These are phyloP conservation scores for Brachypodium distachyon DNA, from an alignment of 202 grass and related monocot species.

Conservation along the genomic window DNA sequence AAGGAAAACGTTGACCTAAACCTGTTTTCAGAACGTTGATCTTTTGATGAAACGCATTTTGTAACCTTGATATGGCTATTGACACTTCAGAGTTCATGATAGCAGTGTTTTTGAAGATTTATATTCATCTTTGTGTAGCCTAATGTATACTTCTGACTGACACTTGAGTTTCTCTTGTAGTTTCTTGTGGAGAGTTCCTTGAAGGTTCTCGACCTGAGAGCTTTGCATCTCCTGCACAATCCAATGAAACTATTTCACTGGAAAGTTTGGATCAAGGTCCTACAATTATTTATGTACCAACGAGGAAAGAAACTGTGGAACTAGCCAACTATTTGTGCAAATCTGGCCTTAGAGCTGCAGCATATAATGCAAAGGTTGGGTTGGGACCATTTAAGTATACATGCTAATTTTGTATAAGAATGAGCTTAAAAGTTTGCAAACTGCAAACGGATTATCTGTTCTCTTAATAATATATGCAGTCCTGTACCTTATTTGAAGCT, in stretches of 20 bases:
- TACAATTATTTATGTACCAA: slow-evolving; percentile 92
- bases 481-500: background rate
- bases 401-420: background rate
- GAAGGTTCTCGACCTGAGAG: slow-evolving; percentile 24
- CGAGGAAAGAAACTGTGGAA: slow-evolving; percentile 75
- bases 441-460: background rate
- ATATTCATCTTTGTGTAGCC: background rate
- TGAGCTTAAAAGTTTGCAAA: background rate
- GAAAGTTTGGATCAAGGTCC: slow-evolving; percentile 53
- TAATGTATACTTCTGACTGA: slow-evolving; percentile 24
- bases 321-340: slow-evolving; percentile 68
- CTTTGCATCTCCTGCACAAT: slow-evolving; percentile 14
- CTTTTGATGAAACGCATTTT: background rate
- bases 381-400: slow-evolving; percentile 10
- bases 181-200: slow-evolving; percentile 82
- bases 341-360: slow-evolving; percentile 80
- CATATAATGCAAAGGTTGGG: slow-evolving; percentile 97
- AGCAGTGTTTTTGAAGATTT: background rate
- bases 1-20: background rate
- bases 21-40: slow-evolving; percentile 3
- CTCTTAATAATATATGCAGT: background rate
- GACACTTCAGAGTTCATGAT: background rate
- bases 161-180: slow-evolving; percentile 33
- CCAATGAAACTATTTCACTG: slow-evolving; percentile 28
- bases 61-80: background rate